Conservation (phyloP, 176 grass and related monocot genomes). For the Aegilops sharonensis region DNA sequence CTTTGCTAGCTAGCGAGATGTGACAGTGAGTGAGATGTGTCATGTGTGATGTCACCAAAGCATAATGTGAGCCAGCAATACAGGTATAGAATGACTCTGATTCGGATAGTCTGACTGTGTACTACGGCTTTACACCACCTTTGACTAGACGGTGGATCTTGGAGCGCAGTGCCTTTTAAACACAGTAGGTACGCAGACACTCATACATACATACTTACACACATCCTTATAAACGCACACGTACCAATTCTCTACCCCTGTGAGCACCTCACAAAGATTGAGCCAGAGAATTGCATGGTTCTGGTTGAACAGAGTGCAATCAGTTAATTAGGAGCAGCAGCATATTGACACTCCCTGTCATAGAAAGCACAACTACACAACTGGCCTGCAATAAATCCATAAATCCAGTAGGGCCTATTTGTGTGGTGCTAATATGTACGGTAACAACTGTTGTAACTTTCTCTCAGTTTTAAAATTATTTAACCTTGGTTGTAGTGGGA, state of each 20-base stretch:
- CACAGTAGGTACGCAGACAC: no score
- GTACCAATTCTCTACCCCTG: no score
- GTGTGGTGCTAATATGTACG: background rate
- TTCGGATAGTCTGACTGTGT: constrained; percentile 2
- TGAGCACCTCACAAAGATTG: no score
- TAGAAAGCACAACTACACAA: background rate
- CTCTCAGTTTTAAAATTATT: background rate
- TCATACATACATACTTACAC: no score
- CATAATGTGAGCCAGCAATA: background rate
- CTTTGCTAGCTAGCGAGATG: background rate
- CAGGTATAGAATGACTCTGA: background rate
- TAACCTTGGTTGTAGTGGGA: background rate
- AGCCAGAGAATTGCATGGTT: background rate
- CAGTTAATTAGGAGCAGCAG: background rate
- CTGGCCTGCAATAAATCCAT: background rate
- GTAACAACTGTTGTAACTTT: background rate
- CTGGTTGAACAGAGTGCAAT: background rate
- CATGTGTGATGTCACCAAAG: background rate
- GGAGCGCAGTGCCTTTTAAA: background rate
- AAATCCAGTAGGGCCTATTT: background rate
- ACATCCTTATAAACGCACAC: no score
- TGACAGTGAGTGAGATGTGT: background rate
- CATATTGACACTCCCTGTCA: background rate
- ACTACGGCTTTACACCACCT: background rate
- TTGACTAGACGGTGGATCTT: background rate